Evolutionary conservation across 1,284 basidiomycete genomes (phyloP).

Genomic region (Rhodotorula sp.): DNA sequence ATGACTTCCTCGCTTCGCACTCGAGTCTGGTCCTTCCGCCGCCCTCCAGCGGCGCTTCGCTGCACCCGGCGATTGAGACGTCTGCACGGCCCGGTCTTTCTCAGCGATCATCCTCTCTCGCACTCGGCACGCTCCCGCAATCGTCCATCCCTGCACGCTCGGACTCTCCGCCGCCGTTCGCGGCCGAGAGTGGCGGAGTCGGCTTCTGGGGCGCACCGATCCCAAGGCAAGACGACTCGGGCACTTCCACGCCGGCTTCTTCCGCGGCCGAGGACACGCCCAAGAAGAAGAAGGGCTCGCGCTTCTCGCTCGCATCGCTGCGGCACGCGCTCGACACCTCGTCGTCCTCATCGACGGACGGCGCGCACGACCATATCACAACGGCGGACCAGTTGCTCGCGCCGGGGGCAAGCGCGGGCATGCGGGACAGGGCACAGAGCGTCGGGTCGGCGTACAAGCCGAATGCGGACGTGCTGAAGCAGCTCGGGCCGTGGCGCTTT

Average conservation of each 20-base stretch:
- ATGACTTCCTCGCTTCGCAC: slow-evolving; percentile 29
- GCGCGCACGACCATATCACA: slow-evolving; percentile 44
- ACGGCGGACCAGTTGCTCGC: slow-evolving; percentile 44
- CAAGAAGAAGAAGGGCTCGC: slow-evolving; percentile 25
- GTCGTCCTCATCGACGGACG: slow-evolving; percentile 14
- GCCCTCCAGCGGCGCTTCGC: background rate
- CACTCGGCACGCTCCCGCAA: slow-evolving; percentile 10
- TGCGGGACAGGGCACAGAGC: slow-evolving; percentile 5
- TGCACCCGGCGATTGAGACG: background rate
- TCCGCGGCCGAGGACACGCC: background rate
- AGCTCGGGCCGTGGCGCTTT: slow-evolving; percentile 52
- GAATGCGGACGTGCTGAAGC: background rate
- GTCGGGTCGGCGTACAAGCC: slow-evolving; percentile 5
- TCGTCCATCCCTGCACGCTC: background rate
- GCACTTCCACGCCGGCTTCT: background rate
- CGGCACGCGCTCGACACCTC: slow-evolving; percentile 17
- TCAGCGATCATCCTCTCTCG: slow-evolving; percentile 15
- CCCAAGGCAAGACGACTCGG: background rate
- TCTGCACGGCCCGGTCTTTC: slow-evolving; percentile 1
- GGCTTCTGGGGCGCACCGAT: slow-evolving; percentile 1
- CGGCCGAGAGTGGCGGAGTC: background rate
- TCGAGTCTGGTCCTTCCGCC: slow-evolving; percentile 25
- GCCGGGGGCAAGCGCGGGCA: background rate
- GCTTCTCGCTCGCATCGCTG: slow-evolving; percentile 25
- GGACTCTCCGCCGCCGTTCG: background rate